Percentiles rank a stretch among this genome's conserved stretches.
phyloP scores from a whole-genome alignment of 306 rosid species.

The Sechiopsis laciniata region DNA sequence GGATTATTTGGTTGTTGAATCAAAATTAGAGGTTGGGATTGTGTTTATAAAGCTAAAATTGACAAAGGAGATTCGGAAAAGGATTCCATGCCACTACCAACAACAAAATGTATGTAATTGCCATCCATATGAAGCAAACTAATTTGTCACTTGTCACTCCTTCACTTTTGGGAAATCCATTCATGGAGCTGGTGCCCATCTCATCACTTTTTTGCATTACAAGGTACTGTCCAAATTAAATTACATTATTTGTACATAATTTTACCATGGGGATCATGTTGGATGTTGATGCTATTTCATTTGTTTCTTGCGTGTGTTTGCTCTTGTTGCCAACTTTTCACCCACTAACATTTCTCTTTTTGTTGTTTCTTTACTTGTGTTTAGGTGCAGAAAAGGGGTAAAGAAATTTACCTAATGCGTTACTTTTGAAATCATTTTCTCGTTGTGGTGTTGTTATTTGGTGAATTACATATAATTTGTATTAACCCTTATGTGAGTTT shows the following conservation, averaged over 20 bases:
- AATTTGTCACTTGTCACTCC: conserved; percentile 8
- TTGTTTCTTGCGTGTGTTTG: background rate
- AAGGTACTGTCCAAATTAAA: background rate
- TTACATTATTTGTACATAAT: background rate
- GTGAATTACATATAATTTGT: too few relatives aligned
- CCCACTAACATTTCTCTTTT: background rate
- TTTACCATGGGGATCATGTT: background rate
- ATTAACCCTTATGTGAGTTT: too few relatives aligned
- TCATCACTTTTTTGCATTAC: conserved; percentile 1
- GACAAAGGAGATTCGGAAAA: background rate
- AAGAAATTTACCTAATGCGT: background rate
- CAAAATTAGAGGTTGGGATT: background rate
- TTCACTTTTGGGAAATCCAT: background rate
- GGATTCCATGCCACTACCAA: background rate
- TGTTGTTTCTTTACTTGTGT: conserved; percentile 8
- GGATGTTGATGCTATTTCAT: background rate
- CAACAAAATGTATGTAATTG: background rate
- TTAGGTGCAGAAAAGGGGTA: conserved; percentile 5
- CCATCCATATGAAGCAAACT: conserved; percentile 10
- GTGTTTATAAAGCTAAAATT: conserved; percentile 1
- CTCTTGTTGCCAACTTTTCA: background rate
- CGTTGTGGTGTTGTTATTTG: background rate
- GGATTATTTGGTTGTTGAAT: background rate
- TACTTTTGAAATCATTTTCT: background rate
- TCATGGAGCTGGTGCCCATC: background rate